Conservation (phyloP, 345 rosid genomes). For the Eucalyptus marginata region DNA sequence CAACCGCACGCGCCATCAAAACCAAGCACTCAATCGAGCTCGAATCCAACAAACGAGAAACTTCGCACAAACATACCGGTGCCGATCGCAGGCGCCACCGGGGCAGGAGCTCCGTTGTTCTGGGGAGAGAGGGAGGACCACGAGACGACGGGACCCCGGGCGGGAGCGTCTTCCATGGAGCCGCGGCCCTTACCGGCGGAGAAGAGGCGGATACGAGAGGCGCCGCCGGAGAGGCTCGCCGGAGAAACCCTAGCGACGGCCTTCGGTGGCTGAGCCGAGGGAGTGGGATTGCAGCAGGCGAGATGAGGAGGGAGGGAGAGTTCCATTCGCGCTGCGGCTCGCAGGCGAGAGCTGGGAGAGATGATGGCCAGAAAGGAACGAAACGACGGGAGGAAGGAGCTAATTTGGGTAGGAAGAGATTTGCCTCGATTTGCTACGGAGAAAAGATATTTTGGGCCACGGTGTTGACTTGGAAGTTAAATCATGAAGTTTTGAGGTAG, state of each 20-base stretch:
- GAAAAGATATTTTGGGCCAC: neutral
- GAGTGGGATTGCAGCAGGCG: neutral
- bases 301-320: slow-evolving; percentile 7
- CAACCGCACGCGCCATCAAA: neutral
- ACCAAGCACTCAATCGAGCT: neutral
- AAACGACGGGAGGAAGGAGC: neutral
- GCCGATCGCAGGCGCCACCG: neutral
- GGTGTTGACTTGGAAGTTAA: neutral
- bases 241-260: neutral
- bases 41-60: neutral
- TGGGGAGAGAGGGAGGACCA: slow-evolving; percentile 16
- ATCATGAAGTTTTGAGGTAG: no score
- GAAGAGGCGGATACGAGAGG: neutral
- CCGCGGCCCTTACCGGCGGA: neutral
- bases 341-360: neutral
- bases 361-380: neutral
- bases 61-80: neutral
- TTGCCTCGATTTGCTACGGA: neutral
- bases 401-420: neutral
- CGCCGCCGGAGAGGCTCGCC: neutral
- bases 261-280: neutral
- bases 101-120: slow-evolving; percentile 13
- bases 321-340: slow-evolving; percentile 5
- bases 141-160: neutral
- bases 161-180: neutral